phyloP scores from a whole-genome alignment of 768 basidiomycete species.

The Holtermannia corniformis region DNA sequence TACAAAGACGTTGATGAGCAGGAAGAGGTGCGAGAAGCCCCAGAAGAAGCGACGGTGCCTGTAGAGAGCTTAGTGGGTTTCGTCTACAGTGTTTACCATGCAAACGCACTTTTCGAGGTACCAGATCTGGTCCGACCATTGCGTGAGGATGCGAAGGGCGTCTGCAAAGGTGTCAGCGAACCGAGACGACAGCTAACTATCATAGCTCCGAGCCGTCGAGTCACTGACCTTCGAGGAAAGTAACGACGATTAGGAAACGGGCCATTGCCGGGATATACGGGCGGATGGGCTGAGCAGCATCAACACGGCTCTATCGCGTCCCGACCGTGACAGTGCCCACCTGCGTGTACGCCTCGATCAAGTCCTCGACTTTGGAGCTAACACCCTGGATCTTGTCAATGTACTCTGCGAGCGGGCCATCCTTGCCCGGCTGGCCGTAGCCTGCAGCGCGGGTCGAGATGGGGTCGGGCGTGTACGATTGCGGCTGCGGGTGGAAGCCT shows the following conservation, averaged over 20 bases:
- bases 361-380: constrained; percentile 70
- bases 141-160: constrained; percentile 80
- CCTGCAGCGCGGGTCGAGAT: constrained; percentile 5
- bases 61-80: background rate
- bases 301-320: background rate
- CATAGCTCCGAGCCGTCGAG: background rate
- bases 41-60: constrained; percentile 94
- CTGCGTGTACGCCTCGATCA: constrained; percentile 73
- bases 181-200: constrained; percentile 4
- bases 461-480: constrained; percentile 26
- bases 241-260: constrained; percentile 93
- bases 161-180: constrained; percentile 45
- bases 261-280: constrained; percentile 92
- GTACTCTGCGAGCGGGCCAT: constrained; percentile 47
- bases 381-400: constrained; percentile 63
- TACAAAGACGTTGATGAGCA: constrained; percentile 81
- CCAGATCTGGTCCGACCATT: constrained; percentile 97
- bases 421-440: constrained; percentile 1
- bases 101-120: constrained; percentile 80
- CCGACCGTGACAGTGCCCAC: constrained; percentile 9
- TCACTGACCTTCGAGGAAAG: constrained; percentile 66
- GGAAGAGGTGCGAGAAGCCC: constrained; percentile 90
- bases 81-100: background rate
- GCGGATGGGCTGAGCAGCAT: constrained; percentile 62
- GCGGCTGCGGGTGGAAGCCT: constrained; percentile 16